Base-by-base conservation (phyloP, 1,139 yeast species). In the Hemisphaericaspora xylanilytica region DNA sequence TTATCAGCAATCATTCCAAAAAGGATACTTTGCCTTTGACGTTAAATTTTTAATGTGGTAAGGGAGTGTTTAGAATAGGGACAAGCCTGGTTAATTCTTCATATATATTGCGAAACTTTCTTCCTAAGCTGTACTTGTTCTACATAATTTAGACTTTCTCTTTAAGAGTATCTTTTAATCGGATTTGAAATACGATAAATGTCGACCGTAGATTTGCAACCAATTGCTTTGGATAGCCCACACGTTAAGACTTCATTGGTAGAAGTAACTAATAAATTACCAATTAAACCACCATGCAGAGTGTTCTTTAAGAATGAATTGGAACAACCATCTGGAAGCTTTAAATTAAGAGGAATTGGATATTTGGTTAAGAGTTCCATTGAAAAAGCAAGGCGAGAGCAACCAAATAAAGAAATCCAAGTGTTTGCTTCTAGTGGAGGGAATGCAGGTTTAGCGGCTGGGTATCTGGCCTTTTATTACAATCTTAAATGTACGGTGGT, bases 401-500 rank as follows among this genome's bases (percentile, higher is more conserved):
- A 36, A 11, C 49, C 49, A 48, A 57, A 34, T 61, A 28, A 50
- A 41, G 53, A 56, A 27, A 68, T 76, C 26, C 74, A 72, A 22
- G 78, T 82, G 4, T 78, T 71, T 54, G 72, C 84, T 5, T 79
- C 85, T 24, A 80, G 86, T 12, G 92, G 90, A 10, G 92, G 92
- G 0, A 84, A 84, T 54, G 92, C 92, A 0, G 92, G 92, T 0
- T 63, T 81, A 36, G 90, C 90, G 0, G 86, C 86, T 2, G 87
- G 88, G 0, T 73, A 73, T 38, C 78, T 85, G 31, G 76, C 84
- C 4, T 56, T 55, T 27, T 59, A 55, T 38, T 67, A 70, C 43
- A 63, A 65, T 2, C 56, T 73, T 7, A 67, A 70, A 9, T 81
- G 89, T 47, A 79, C 85, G 0, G 88, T 84, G 6, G 86, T 81